phyloP scores from a whole-genome alignment of 805 yeast species.

The Jamesozyma piceae region DNA sequence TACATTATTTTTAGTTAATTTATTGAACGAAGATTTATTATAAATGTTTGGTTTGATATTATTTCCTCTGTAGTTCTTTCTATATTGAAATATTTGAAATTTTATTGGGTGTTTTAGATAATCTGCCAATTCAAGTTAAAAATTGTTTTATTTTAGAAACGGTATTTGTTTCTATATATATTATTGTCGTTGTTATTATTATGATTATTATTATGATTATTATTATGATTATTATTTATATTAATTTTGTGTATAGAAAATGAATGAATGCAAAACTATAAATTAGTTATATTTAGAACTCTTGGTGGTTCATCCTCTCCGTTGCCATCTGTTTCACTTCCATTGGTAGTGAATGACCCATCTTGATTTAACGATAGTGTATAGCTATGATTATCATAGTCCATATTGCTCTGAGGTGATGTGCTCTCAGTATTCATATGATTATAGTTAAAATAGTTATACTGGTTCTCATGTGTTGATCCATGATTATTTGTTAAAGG shows the following conservation, averaged over 20 bases:
- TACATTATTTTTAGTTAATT: neutral
- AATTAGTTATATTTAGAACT: constrained; percentile 2
- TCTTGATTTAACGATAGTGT: neutral
- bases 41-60: too few relatives aligned
- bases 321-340: neutral
- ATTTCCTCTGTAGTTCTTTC: too few relatives aligned
- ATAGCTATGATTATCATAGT: neutral
- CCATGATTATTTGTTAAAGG: constrained; percentile 1
- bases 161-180: too few relatives aligned
- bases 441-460: constrained; percentile 1
- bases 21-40: neutral
- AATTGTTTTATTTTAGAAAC: too few relatives aligned
- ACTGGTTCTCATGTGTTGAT: constrained; percentile 1
- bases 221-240: too few relatives aligned
- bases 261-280: neutral
- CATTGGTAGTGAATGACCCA: neutral
- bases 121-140: too few relatives aligned
- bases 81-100: too few relatives aligned
- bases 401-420: neutral
- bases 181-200: too few relatives aligned
- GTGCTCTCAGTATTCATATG: neutral
- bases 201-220: too few relatives aligned
- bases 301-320: constrained; percentile 1
- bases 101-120: too few relatives aligned
- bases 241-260: too few relatives aligned